Evolutionary conservation across 306 rosid species (phyloP), one percentile per base, ranked within the genome.

Genomic region (Pyrus betulifolia): DNA sequence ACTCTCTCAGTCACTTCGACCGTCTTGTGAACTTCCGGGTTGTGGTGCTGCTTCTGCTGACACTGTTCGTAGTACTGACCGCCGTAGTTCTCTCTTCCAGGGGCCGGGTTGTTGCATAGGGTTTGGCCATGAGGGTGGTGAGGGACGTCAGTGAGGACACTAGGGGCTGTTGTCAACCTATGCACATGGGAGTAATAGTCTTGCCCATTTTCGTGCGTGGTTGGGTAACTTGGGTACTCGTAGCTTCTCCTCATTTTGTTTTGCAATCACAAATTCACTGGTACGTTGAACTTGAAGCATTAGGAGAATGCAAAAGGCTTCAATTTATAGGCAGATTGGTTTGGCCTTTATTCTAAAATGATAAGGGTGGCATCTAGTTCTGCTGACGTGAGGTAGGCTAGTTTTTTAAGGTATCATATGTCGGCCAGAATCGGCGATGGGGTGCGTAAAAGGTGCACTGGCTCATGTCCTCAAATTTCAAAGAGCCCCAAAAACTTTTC

Each of bases 1-100:
- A 60, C 67, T 78, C 55, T 75, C 74, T 83, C 87, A 0, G 82
- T 61, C 72, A 83, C 87, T 40, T 82, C 83, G 51, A 86, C 88
- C 46, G 69, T 81, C 72, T 84, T 87, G 3, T 38, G 69, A 8
- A 35, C 38, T 46, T 76, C 84, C 0, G 91, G 86, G 54, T 4
- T 19, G 42, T 22, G 62, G 11, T 61, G 74, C 27, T 15, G 69
- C 31, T 66, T 55, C 59, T 60, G 9, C 60, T 66, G 70, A 51
- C 21, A 21, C 55, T 51, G 55, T 51, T 51, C 55, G 55, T 51
- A 51, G 49, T 38, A 10, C 5, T 11, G 33, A 11, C 13, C 42
- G 19, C 66, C 66, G 8, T 60, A 60, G 44, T 17, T 45, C 17
- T 33, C 70, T 21, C 28, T 21, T n/a, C 22, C 14, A 33, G 12